Conservation (phyloP, 148 eudicot species). For the Rheum nobile region DNA sequence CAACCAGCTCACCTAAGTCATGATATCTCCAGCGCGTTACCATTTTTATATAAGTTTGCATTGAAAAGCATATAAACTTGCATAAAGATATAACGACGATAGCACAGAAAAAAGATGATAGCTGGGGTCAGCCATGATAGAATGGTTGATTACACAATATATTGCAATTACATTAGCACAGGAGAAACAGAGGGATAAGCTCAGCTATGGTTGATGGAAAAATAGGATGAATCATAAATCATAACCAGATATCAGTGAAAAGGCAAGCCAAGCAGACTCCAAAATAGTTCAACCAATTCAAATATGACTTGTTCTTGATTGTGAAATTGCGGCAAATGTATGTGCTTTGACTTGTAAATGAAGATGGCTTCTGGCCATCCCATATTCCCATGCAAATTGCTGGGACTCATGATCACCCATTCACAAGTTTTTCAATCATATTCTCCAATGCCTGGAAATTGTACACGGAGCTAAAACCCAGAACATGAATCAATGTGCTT, state of each 20-base stretch:
- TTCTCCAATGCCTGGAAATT: background rate
- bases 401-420: background rate
- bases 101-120: background rate
- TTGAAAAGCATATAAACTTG: background rate
- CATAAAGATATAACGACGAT: background rate
- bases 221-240: background rate
- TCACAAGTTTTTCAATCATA: background rate
- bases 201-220: background rate
- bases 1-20: background rate
- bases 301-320: background rate
- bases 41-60: background rate
- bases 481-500: background rate
- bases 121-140: background rate
- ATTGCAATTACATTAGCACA: background rate
- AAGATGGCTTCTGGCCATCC: background rate
- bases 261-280: background rate
- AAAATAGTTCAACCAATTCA: background rate
- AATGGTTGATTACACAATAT: background rate
- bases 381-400: background rate
- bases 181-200: background rate
- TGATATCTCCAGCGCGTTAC: background rate
- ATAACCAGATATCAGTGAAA: background rate
- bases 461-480: background rate
- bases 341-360: background rate
- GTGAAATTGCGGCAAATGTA: background rate